Evolutionary conservation across 2,329 filamentous ascomycete species (phyloP).

Genomic region (Sodiomyces alkalinus): DNA sequence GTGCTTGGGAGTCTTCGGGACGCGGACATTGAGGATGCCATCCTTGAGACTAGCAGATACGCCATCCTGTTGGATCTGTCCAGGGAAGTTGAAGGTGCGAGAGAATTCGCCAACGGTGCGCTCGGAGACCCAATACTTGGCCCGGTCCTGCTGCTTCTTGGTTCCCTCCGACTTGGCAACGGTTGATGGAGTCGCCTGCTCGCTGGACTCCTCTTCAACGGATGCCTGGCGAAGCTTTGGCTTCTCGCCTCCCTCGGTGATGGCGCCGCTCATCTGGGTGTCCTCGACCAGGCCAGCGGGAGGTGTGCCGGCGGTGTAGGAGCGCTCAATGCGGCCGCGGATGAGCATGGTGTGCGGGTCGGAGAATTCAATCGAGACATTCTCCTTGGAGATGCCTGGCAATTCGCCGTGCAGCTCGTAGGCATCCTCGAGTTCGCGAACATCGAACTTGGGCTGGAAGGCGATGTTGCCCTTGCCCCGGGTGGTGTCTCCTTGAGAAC

Average conservation of each 20-base stretch:
- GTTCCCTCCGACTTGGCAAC: slow-evolving; percentile 19
- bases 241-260: slow-evolving; percentile 21
- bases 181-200: slow-evolving; percentile 11
- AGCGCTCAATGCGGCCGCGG: slow-evolving; percentile 52
- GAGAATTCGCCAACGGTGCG: slow-evolving; percentile 52
- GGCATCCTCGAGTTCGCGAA: slow-evolving; percentile 50
- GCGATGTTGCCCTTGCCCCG: slow-evolving; percentile 15
- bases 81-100: slow-evolving; percentile 53
- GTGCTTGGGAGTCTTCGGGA: slow-evolving; percentile 52
- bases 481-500: slow-evolving; percentile 15
- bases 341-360: slow-evolving; percentile 60
- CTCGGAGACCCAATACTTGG: slow-evolving; percentile 59
- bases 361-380: slow-evolving; percentile 65
- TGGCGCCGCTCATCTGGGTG: slow-evolving; percentile 19
- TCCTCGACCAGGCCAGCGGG: slow-evolving; percentile 33
- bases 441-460: slow-evolving; percentile 67
- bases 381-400: slow-evolving; percentile 57
- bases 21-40: slow-evolving; percentile 45
- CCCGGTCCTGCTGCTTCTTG: slow-evolving; percentile 23
- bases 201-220: slow-evolving; percentile 45
- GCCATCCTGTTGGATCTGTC: slow-evolving; percentile 43
- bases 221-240: slow-evolving; percentile 38
- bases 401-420: slow-evolving; percentile 75
- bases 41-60: slow-evolving; percentile 50
- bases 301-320: slow-evolving; percentile 38